Percentiles rank a stretch among this genome's conserved stretches.
phyloP scores from a whole-genome alignment of 768 basidiomycete species.

The Leccinum olivaceopallidum region DNA sequence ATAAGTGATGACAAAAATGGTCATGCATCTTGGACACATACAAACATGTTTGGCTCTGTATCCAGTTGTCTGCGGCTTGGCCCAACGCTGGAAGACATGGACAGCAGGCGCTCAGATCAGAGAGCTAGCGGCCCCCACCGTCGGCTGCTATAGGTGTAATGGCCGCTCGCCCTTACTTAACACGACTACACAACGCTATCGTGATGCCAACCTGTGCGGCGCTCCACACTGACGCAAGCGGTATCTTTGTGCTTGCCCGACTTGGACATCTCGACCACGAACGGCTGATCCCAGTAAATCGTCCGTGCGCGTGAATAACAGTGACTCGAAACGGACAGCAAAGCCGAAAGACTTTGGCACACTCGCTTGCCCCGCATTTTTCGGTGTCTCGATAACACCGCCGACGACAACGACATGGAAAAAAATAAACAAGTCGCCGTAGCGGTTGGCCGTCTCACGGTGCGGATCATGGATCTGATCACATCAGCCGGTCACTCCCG shows the following conservation, averaged over 20 bases:
- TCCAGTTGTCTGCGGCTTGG: not conserved
- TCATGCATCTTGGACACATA: not conserved
- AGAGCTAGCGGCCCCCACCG: not conserved
- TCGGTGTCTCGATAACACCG: too few relatives aligned
- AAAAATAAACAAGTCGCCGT: not conserved
- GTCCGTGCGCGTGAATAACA: not conserved
- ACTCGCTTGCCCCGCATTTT: not conserved
- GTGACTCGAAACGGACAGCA: not conserved
- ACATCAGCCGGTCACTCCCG: not conserved
- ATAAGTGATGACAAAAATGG: not conserved
- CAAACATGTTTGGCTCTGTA: not conserved
- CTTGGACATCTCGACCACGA: not conserved
- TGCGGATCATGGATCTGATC: not conserved
- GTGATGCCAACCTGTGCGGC: not conserved
- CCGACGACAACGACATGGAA: not conserved
- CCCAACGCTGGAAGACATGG: not conserved
- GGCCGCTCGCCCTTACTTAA: not conserved
- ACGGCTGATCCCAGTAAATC: not conserved
- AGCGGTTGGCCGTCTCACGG: not conserved
- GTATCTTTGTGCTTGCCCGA: not conserved
- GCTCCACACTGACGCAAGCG: slow-evolving; percentile 1
- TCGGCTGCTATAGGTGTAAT: not conserved
- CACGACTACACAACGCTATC: not conserved
- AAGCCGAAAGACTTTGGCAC: not conserved
- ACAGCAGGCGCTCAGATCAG: not conserved